Evolutionary conservation across 345 rosid genomes (phyloP).

Genomic region (Melaleuca alternifolia): DNA sequence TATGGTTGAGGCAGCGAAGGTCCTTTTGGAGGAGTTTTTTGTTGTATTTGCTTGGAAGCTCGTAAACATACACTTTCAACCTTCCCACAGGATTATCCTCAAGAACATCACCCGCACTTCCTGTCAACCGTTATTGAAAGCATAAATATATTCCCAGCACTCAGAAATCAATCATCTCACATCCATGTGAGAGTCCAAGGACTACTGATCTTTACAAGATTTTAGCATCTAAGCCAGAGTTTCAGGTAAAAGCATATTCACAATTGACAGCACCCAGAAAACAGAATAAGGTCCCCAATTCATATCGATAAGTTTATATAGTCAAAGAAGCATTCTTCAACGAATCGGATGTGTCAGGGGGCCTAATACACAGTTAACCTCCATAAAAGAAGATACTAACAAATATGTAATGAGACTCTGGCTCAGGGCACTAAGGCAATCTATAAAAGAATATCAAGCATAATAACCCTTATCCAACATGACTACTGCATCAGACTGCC

Average conservation of each 20-base stretch:
- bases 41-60: constrained; percentile 92
- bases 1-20: constrained; percentile 87
- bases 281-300: not conserved
- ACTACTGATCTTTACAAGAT: not conserved
- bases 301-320: not conserved
- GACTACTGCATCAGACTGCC: not conserved
- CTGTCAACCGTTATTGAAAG: constrained; percentile 19
- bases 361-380: not conserved
- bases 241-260: not conserved
- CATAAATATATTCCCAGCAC: not conserved
- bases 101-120: constrained; percentile 94
- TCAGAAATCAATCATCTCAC: not conserved
- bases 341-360: not conserved
- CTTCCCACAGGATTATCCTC: constrained; percentile 94
- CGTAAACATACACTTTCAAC: constrained; percentile 80
- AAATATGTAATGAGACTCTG: not conserved
- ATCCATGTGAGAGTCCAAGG: not conserved
- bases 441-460: no score
- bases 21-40: constrained; percentile 88
- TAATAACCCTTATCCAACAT: not conserved
- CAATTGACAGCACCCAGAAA: not conserved
- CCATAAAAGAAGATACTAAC: not conserved
- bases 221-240: not conserved
- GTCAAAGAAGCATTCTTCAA: not conserved
- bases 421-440: no score